Base-by-base conservation (phyloP, 768 basidiomycete genomes). In the Mrakia frigida region DNA sequence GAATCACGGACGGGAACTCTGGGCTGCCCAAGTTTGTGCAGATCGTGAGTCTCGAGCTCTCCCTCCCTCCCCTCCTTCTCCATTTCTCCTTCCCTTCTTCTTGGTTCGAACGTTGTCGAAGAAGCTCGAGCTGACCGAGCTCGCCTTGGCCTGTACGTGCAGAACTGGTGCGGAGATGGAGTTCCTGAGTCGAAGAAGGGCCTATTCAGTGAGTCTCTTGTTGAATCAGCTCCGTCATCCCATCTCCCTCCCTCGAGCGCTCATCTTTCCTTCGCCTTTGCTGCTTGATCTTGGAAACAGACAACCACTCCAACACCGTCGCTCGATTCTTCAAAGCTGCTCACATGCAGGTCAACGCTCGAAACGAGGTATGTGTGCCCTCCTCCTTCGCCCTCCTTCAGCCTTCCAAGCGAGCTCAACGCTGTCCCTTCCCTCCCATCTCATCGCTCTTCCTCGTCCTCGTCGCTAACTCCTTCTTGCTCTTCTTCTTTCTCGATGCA, bases 101-200 rank as follows among this genome's bases (percentile, higher is more conserved):
- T 43, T 7, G 11, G 31, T 37, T 56, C 71, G 1, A 2, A 2
- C 7, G 53, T 7, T 65, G 10, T 46, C 46, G 28, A 6, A n/a
- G n/a, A 16, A 5, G 28, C 33, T 23, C 37, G 39, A 39, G 21
- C 65, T 68, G 21, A 68, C 65, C 33, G n/a, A 31, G 14, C 41
- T 16, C 28, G 28, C 10, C 52, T 16, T 21, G 11, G 31, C 23
- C 16, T 28, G 39, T 21, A 2, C 13, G 21, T 37, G 16, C 73
- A 81, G 81, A 78, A 78, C 77, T 78, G 77, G 77, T 94, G 93
- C 80, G 96, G 96, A 61, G 95, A 96, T 81, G 96, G 96, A 76
- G 96, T 98, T 0, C 96, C 96, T 18, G 93, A 90, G 82, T 86
- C 87, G 28, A 91, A 92, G 84, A 98, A 98, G 83, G 96, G 96